These are phyloP conservation scores for Sporothrix euskadiensis DNA, from an alignment of 2,329 filamentous ascomycete species.

Conservation along the genomic window DNA sequence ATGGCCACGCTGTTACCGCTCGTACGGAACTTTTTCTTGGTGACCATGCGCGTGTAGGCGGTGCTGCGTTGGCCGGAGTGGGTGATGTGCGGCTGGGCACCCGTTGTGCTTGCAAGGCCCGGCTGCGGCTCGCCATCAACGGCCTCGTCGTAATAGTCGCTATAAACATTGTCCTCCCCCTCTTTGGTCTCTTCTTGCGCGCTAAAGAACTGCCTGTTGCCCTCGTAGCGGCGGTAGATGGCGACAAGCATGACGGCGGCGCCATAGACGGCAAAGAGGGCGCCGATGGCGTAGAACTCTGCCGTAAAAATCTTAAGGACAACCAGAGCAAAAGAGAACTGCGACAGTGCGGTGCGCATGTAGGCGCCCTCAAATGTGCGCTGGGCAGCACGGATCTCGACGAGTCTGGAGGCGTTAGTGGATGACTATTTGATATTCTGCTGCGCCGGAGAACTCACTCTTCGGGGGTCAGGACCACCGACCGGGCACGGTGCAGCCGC, in stretches of 20 bases:
- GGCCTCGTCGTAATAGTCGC: slow-evolving; percentile 27
- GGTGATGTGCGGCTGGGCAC: slow-evolving; percentile 34
- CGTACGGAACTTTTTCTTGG: slow-evolving; percentile 61
- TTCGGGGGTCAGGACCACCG: slow-evolving; percentile 74
- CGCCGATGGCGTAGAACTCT: slow-evolving; percentile 97
- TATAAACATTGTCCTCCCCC: slow-evolving; percentile 32
- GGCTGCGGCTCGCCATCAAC: slow-evolving; percentile 13
- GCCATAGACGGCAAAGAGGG: slow-evolving; percentile 90
- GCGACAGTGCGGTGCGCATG: slow-evolving; percentile 87
- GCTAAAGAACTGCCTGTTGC: slow-evolving; percentile 90
- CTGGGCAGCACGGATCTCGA: slow-evolving; percentile 92
- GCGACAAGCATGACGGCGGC: slow-evolving; percentile 80
- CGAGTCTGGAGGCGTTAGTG: slow-evolving; percentile 55
- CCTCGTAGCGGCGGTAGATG: slow-evolving; percentile 82
- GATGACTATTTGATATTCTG: neutral
- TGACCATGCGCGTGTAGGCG: slow-evolving; percentile 39
- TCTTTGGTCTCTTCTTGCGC: slow-evolving; percentile 46
- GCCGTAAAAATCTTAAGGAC: slow-evolving; percentile 95
- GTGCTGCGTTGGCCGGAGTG: slow-evolving; percentile 26
- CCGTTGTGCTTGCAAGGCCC: slow-evolving; percentile 25
- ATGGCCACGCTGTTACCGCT: slow-evolving; percentile 63
- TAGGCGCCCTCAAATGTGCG: slow-evolving; percentile 97
- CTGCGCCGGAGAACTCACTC: slow-evolving; percentile 56
- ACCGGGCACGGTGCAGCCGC: slow-evolving; percentile 79
- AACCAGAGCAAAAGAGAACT: slow-evolving; percentile 93